Conservation (phyloP, 2,329 filamentous ascomycete genomes). For the Epichloe sp. region DNA sequence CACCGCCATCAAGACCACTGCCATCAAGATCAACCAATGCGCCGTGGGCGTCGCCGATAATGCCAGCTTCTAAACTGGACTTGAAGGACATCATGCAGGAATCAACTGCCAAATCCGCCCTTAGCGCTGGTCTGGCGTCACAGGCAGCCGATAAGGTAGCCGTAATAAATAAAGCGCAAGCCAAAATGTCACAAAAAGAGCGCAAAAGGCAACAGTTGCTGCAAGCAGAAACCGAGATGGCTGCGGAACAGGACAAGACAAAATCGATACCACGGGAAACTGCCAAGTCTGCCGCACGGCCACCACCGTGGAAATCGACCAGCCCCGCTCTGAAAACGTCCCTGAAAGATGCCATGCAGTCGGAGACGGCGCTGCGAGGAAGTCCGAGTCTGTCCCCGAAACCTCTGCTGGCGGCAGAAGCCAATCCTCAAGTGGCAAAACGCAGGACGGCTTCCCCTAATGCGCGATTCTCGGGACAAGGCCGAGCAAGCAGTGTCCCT, state of each 20-base stretch:
- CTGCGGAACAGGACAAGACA: conserved; percentile 19
- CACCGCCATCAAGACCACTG: conserved; percentile 5
- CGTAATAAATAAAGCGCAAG: conserved; percentile 23
- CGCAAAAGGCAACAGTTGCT: conserved; percentile 71
- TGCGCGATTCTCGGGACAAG: conserved; percentile 48
- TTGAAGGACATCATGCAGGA: conserved; percentile 65
- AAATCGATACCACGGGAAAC: conserved; percentile 33
- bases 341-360: conserved; percentile 33
- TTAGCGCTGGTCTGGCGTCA: conserved; percentile 41
- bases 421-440: conserved; percentile 24
- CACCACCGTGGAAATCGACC: conserved; percentile 55
- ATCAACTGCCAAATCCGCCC: conserved; percentile 35
- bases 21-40: conserved; percentile 15
- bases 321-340: conserved; percentile 33
- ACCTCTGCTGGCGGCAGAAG: conserved; percentile 30
- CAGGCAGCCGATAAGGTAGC: conserved; percentile 32
- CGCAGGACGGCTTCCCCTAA: conserved; percentile 46
- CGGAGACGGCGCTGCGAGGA: conserved; percentile 15
- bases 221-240: conserved; percentile 35
- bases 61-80: conserved; percentile 53
- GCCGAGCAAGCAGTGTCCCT: conserved; percentile 24
- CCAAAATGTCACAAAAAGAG: conserved; percentile 81
- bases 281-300: conserved; percentile 22
- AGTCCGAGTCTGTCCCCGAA: conserved; percentile 23
- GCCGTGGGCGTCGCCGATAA: conserved; percentile 36